Evolutionary conservation across 805 yeast species (phyloP), one percentile per base, ranked within the genome.

Genomic region (Wickerhamomyces chambardii): DNA sequence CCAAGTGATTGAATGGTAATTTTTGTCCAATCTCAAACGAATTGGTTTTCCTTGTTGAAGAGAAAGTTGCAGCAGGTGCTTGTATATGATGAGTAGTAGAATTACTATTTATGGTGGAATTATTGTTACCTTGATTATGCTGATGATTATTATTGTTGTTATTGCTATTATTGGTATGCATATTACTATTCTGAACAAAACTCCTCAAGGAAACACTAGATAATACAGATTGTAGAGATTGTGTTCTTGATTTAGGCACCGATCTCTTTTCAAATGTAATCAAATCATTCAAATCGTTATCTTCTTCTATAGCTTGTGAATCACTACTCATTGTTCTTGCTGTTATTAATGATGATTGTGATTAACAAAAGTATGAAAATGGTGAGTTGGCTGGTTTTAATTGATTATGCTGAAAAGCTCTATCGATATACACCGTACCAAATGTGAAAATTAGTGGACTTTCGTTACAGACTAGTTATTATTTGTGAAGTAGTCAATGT

Each of bases 231-330:
- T 63, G 69, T 1, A 58, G 62, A 2, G 64, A 58, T 30, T 59
- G 64, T 1, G 63, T 52, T 38, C 68, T 47, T 33, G 55, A 51
- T 36, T 61, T 53, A 4, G 66, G 62, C 4, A 84, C 68, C 68
- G 95, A 90, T 55, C 75, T 46, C 73, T 78, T 66, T 66, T 75
- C 55, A 55, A 76, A 51, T 59, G 71, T 57, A 76, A 82, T 58
- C 70, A 85, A 37, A 66, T 73, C 53, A 66, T 89, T 45, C 85
- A 84, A 59, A 74, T 73, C 57, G 57, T 79, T 54, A 71, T 79
- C 59, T 77, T 81, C 58, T 85, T n/a, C n/a, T n/a, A n/a, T n/a
- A n/a, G n/a, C n/a, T n/a, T n/a, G n/a, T n/a, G n/a, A n/a, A n/a
- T n/a, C n/a, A n/a, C n/a, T n/a, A n/a, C n/a, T n/a, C n/a, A n/a